Evolutionary conservation across 2,329 filamentous ascomycete genomes (phyloP).

Genomic region (Cladosporium sp.): DNA sequence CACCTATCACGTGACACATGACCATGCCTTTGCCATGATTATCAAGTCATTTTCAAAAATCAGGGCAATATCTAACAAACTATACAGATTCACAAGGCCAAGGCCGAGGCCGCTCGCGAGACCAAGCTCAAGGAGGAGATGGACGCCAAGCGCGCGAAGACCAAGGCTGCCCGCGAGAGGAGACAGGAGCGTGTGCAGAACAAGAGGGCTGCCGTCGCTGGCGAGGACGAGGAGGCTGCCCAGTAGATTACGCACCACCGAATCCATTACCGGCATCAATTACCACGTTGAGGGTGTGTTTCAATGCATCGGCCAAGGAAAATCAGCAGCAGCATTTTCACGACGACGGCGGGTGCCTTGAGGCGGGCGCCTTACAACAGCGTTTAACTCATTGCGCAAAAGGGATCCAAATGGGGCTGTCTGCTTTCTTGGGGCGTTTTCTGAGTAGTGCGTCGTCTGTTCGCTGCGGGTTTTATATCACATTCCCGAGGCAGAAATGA

Average conservation of each 20-base stretch:
- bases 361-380: constrained; percentile 10
- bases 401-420: constrained; percentile 9
- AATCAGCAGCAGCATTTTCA: constrained; percentile 12
- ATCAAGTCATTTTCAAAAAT: no score
- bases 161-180: constrained; percentile 99
- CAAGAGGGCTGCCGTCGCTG: constrained; percentile 84
- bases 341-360: constrained; percentile 11
- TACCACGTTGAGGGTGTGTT: constrained; percentile 12
- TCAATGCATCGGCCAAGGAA: constrained; percentile 14
- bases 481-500: constrained; percentile 11
- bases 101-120: constrained; percentile 98
- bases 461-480: constrained; percentile 9
- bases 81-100: constrained; percentile 94
- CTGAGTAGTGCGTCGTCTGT: constrained; percentile 13
- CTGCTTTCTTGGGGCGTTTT: constrained; percentile 10
- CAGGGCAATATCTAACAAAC: constrained; percentile 17
- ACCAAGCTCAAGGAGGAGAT: constrained; percentile 96
- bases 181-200: constrained; percentile 85
- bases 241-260: constrained; percentile 11
- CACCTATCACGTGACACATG: constrained; percentile 31
- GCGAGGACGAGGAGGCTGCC: constrained; percentile 54
- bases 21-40: no score
- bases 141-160: constrained; percentile 99
- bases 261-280: constrained; percentile 12
- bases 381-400: constrained; percentile 6